phyloP scores from a whole-genome alignment of 768 basidiomycete genomes.

The Leucocoprinus sp. region DNA sequence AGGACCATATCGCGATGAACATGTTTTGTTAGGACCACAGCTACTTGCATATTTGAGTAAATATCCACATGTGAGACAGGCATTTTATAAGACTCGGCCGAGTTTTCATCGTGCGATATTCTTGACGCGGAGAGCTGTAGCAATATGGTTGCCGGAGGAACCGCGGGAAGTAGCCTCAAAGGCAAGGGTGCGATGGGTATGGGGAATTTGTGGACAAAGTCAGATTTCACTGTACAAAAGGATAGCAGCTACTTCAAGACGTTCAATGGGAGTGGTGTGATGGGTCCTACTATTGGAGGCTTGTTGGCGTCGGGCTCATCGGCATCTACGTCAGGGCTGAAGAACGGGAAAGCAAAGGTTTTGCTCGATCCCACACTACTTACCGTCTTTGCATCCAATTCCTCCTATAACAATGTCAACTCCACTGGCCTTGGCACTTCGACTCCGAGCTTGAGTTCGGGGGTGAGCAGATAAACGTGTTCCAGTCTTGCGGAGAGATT shows the following conservation, averaged over 20 bases:
- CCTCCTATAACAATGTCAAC: background rate
- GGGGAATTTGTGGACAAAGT: slow-evolving; percentile 21
- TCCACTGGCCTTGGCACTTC: background rate
- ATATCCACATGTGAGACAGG: slow-evolving; percentile 93
- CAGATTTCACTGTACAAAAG: slow-evolving; percentile 15
- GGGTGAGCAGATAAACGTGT: slow-evolving; percentile 67
- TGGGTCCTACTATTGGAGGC: background rate
- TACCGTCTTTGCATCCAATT: slow-evolving; percentile 5
- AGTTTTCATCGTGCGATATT: slow-evolving; percentile 71
- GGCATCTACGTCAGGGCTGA: too few species aligned
- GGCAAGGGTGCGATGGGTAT: background rate
- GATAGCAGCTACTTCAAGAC: slow-evolving; percentile 11
- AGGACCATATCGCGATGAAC: slow-evolving; percentile 88
- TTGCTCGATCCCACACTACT: background rate
- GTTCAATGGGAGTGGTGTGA: slow-evolving; percentile 8
- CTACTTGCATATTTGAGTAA: slow-evolving; percentile 95
- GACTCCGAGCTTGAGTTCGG: background rate
- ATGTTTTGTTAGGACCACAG: slow-evolving; percentile 84
- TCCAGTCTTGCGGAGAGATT: slow-evolving; percentile 95
- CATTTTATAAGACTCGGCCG: slow-evolving; percentile 84
- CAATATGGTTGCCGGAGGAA: background rate
- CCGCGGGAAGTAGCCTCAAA: background rate
- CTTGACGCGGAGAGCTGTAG: slow-evolving; percentile 15
- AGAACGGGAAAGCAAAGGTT: slow-evolving; percentile 14
- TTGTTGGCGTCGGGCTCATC: background rate